These are phyloP conservation scores for Thalassiosira exigua DNA, from an alignment of 352 stramenopile species.

Conservation along the genomic window DNA sequence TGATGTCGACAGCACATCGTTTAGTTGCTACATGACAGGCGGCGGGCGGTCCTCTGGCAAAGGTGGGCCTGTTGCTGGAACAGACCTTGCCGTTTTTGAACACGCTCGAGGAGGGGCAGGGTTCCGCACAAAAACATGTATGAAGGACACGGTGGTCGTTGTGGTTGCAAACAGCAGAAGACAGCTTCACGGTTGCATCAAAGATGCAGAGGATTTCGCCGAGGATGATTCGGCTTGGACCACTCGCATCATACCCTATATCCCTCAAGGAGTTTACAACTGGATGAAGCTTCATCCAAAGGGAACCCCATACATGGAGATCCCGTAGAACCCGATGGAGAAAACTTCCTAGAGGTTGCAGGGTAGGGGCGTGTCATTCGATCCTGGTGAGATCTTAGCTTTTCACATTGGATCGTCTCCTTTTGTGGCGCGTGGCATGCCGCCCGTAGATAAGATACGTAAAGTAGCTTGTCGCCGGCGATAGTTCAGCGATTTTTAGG, in stretches of 20 bases:
- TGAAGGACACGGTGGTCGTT: slow-evolving; percentile 5
- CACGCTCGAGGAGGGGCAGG: neutral
- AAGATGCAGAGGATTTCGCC: neutral
- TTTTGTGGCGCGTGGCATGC: too few relatives aligned
- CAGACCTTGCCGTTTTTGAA: slow-evolving; percentile 7
- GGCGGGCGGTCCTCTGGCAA: slow-evolving; percentile 2
- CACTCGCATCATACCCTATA: neutral
- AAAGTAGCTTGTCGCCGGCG: too few relatives aligned
- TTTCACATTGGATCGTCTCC: too few relatives aligned
- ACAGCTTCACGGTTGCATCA: slow-evolving; percentile 1
- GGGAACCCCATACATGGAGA: slow-evolving; percentile 11
- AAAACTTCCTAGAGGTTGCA: neutral
- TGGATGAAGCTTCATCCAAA: slow-evolving; percentile 13
- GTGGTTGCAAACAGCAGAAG: neutral
- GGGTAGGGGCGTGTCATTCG: neutral
- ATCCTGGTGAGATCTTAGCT: neutral
- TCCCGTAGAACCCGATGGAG: slow-evolving; percentile 9
- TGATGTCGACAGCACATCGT: slow-evolving; percentile 10
- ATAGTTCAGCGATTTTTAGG: too few relatives aligned
- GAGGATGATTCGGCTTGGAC: neutral
- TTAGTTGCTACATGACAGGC: slow-evolving; percentile 11
- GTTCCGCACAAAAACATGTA: neutral
- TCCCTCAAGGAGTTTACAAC: neutral
- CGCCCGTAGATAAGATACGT: too few relatives aligned
- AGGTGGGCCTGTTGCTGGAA: slow-evolving; percentile 7